Conservation (phyloP, 257 asterid species). For the Nicotiana tomentosiformis region DNA sequence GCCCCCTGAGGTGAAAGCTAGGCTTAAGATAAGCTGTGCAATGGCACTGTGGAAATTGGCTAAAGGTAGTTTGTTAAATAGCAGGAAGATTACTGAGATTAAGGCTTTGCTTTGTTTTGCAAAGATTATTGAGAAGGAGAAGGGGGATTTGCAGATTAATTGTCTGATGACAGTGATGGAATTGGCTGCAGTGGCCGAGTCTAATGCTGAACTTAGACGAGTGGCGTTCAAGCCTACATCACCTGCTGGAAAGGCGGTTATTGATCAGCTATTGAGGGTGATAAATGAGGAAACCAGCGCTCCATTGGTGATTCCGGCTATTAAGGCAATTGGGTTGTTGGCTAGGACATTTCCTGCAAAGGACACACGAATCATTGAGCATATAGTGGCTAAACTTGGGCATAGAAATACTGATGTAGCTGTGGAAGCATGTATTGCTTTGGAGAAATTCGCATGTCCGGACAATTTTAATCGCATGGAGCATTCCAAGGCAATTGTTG, state of each 20-base stretch:
- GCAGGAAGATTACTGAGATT: conserved; percentile 63
- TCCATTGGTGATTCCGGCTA: conserved; percentile 36
- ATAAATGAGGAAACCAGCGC: conserved; percentile 39
- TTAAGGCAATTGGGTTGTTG: conserved; percentile 56
- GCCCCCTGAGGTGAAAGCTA: conserved; percentile 47
- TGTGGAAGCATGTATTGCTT: conserved; percentile 57
- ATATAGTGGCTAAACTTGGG: conserved; percentile 48
- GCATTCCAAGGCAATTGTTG: conserved; percentile 63
- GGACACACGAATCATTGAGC: conserved; percentile 57
- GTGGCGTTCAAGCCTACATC: conserved; percentile 72
- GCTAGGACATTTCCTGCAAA: conserved; percentile 79
- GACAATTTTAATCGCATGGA: conserved; percentile 58
- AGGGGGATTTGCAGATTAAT: conserved; percentile 54
- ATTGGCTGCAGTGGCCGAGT: conserved; percentile 70
- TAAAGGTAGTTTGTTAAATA: conserved; percentile 52
- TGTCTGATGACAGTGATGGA: conserved; percentile 76
- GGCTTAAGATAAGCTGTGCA: conserved; percentile 54
- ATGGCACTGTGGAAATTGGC: conserved; percentile 83
- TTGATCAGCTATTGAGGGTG: conserved; percentile 69
- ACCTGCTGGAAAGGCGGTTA: conserved; percentile 75
- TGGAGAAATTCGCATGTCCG: conserved; percentile 53
- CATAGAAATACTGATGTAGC: conserved; percentile 50
- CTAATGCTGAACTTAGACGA: conserved; percentile 57
- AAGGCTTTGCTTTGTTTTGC: conserved; percentile 82
- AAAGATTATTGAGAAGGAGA: conserved; percentile 61